Conservation (phyloP, 352 stramenopile species). For the Pythium periplocum region DNA sequence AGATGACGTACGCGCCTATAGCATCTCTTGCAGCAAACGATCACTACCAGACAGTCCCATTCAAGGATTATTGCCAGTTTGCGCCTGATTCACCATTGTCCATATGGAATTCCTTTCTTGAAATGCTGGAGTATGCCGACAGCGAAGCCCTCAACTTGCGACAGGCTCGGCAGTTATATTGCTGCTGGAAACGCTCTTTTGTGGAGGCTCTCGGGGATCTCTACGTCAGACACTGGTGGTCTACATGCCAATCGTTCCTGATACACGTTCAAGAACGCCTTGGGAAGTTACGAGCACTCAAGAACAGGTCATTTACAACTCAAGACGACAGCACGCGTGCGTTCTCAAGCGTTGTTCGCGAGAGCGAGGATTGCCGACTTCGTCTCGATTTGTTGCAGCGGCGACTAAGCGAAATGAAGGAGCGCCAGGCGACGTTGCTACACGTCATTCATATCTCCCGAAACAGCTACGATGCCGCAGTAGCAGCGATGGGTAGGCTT, state of each 20-base stretch:
- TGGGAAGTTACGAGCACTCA: background rate
- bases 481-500: conserved; percentile 14
- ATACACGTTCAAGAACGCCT: conserved; percentile 10
- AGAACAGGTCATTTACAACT: conserved; percentile 10
- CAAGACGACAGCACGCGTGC: conserved; percentile 5
- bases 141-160: conserved; percentile 6
- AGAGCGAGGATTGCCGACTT: conserved; percentile 19
- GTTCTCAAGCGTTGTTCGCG: conserved; percentile 11
- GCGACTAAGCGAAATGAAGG: conserved; percentile 14
- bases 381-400: conserved; percentile 13
- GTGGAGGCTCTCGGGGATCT: conserved; percentile 10
- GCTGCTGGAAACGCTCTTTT: conserved; percentile 23
- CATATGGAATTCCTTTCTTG: conserved; percentile 11
- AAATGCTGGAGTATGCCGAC: conserved; percentile 8
- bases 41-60: too few relatives aligned
- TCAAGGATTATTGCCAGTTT: conserved; percentile 19
- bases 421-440: conserved; percentile 16
- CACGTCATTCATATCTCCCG: conserved; percentile 19
- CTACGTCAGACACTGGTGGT: conserved; percentile 12
- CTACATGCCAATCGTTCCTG: conserved; percentile 4
- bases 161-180: conserved; percentile 2
- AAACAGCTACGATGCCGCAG: conserved; percentile 20
- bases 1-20: too few relatives aligned
- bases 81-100: background rate
- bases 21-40: too few relatives aligned